Base-by-base conservation (phyloP, 106 monocot genomes). In the Dendrobium huoshanense region DNA sequence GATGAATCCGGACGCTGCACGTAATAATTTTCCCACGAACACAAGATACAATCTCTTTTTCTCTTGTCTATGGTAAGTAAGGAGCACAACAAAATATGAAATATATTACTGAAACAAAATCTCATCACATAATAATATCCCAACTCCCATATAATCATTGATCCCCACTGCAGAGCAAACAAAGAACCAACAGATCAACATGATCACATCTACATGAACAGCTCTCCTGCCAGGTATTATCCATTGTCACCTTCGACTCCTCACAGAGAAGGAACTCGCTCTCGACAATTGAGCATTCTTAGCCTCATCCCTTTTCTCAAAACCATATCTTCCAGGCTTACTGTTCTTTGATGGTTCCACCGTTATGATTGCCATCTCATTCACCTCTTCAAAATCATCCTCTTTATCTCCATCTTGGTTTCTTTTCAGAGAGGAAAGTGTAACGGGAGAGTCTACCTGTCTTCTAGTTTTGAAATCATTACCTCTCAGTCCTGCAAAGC, bases 171-270 rank as follows among this genome's bases (percentile, higher is more conserved):
- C 0, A 37, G 37, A 37, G 0, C 37, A 37, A 37, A 48, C 11
- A 7, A 48, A 48, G 18, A 67, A 11, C 27, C 16, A 70, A 70
- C 33, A 70, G 31, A 70, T 33, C 3, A 70, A 33, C 70, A 67
- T 25, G 31, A 31, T 68, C 27, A 16, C 31, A 68, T 31, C 70
- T 31, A 70, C 25, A 70, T 31, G 2, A 70, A 37, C 0, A 27
- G 10, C 15, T 70, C 15, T 3, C 17, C 42, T 20, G 42, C 33
- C 13, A 67, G 7, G 5, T 15, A 51, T 15, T 51, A 51, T 51
- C 51, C 51, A 51, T 17, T 31, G 7, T 79, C 27, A 83, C 18
- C 55, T 74, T 31, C 85, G 73, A 18, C 83, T 88, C 78, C 85
- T 85, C 65, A 83, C 78, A 3, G 88, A 85, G 37, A 68, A 40